Conservation (phyloP, 2,329 filamentous ascomycete genomes). For the Cladosporium oxysporum region DNA sequence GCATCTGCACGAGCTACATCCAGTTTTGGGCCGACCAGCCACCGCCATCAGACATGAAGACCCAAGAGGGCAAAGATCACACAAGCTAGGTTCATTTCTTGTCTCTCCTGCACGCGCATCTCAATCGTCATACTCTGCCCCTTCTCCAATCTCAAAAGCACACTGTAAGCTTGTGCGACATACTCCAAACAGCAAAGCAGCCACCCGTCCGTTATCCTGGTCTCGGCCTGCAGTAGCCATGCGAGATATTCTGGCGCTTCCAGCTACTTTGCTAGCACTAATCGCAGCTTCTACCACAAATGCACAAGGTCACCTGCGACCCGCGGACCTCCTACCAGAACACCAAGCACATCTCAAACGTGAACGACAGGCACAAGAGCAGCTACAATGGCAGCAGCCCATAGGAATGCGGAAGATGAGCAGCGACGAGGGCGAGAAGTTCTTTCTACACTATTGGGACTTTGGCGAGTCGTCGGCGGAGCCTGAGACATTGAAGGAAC, state of each 20-base stretch:
- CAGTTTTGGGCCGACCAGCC: constrained; percentile 7
- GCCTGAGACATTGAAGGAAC: constrained; percentile 5
- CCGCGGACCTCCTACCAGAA: constrained; percentile 51
- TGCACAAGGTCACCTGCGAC: constrained; percentile 45
- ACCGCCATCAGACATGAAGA: not conserved
- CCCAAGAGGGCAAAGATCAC: not conserved
- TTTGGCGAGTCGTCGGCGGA: constrained; percentile 38
- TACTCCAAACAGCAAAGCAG: constrained; percentile 3
- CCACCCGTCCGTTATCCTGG: constrained; percentile 16
- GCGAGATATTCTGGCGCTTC: constrained; percentile 31
- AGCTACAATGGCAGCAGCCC: constrained; percentile 49
- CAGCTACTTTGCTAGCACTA: constrained; percentile 30
- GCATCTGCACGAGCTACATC: constrained; percentile 7
- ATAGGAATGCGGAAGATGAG: constrained; percentile 72
- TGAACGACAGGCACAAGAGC: constrained; percentile 43
- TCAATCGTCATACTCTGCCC: not conserved
- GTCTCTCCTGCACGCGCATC: constrained; percentile 1
- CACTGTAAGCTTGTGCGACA: constrained; percentile 1
- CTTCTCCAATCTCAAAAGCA: not conserved
- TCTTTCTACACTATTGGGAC: constrained; percentile 67
- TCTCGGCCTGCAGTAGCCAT: constrained; percentile 23
- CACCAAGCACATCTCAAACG: constrained; percentile 47
- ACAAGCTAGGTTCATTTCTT: constrained; percentile 18
- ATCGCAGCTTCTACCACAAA: constrained; percentile 24
- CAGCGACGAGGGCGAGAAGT: constrained; percentile 70